Evolutionary conservation across 768 basidiomycete genomes (phyloP), one percentile per base, ranked within the genome.

Genomic region (Trametes gibbosa): DNA sequence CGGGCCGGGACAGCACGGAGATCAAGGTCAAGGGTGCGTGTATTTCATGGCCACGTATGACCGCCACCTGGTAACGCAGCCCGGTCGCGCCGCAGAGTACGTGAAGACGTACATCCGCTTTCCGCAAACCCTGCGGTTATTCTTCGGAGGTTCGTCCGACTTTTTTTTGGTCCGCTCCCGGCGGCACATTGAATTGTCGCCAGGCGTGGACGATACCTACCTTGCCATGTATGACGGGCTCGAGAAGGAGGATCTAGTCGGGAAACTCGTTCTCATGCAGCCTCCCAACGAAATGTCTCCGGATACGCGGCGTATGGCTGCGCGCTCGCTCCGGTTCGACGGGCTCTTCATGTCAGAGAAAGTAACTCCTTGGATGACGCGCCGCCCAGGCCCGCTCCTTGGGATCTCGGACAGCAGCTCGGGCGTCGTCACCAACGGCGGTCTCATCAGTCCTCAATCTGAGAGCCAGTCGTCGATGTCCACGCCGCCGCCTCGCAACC

Each of bases 51-150:
- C 29, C 45, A 39, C 32, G 54, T 55, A 57, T 39, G n/a, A 12
- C n/a, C 49, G 23, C 16, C 16, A n/a, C 35, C 24, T 27, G 17
- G 47, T 25, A 42, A 17, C 49, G 34, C 27, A 1, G 21, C 40
- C 23, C 53, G n/a, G n/a, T n/a, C n/a, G n/a, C n/a, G 35, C 32
- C 59, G 16, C 61, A 90, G 89, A 89, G 70, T 85, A 87, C 70
- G 73, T 92, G 46, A 80, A 86, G 69, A 86, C 85, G 14, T 90
- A 82, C 70, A 77, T 80, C 49, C 81, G 83, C 61, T 85, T 90
- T 67, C 86, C 89, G 10, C 89, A 91, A 68, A 90, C 88, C 8
- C 73, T 87, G 41, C 82, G 84, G 50, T 74, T 92, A 29, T 90
- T 90, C 73, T 81, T 91, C 69, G 85, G 82, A 54, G 87, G 89